Evolutionary conservation across 352 stramenopile genomes (phyloP), one percentile per base, ranked within the genome.

Genomic region (Pythium vanterpoolii): DNA sequence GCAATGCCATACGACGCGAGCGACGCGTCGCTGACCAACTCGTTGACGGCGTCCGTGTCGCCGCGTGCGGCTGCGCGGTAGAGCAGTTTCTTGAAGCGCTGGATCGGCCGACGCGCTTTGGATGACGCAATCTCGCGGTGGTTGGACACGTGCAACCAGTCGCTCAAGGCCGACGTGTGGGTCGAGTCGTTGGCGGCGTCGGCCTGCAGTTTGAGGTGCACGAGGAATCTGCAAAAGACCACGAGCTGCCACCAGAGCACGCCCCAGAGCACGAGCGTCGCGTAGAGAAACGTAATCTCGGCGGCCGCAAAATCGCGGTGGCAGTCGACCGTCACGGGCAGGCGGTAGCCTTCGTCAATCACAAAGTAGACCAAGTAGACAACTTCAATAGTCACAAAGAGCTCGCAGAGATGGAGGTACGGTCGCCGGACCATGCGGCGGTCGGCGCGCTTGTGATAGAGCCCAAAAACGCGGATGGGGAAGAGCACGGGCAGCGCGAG

Each of bases 151-250:
- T 40, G 72, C 3, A 82, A 60, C 64, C 72, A 83, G 43, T 69
- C 71, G 19, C 72, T 73, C 9, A 90, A 60, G 8, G 69, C 68
- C 4, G 83, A 88, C 9, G 83, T 89, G 57, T 92, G 79, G 0
- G 70, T 76, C 14, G 78, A 66, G 60, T 90, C 83, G 50, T 92
- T 87, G 0, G 62, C 72, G 5, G 76, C 74, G 36, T 87, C 80
- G 0, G 81, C 73, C 33, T 93, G 83, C 0, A 93, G 74, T 60
- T 89, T 89, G 19, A 89, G 69, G 59, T 93, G 83, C 39, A 76
- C 79, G 26, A 88, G 66, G 31, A 93, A 93, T 36, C 79, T 77
- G 23, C 76, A 86, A 47, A 92, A 92, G 2, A 90, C 56, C 6
- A 86, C 57, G 45, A 87, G 77, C 60, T 92, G 83, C 46, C 68